Evolutionary conservation across 2,329 filamentous ascomycete species (phyloP), one percentile per base, ranked within the genome.

Genomic region (Trichocomaceae sp.): DNA sequence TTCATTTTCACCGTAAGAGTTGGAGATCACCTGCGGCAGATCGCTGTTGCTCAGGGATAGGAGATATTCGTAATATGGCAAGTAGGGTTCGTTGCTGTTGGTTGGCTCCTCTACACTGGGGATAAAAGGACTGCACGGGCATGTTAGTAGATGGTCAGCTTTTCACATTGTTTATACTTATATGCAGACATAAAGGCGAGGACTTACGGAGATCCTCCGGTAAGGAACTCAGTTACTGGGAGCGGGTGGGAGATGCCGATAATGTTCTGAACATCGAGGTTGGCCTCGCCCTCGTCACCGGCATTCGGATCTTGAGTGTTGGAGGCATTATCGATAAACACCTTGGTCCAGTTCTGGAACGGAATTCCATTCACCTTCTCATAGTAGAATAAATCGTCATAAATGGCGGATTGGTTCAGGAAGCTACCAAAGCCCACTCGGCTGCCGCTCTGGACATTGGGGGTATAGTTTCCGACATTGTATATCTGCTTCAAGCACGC

Each of bases 61-160:
- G 10, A 56, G 56, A 79, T 76, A 9, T 84, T 56, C 54, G 42
- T 56, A 76, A 66, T 85, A 83, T 10, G 79, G 79, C 2, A 88
- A 74, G 65, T 84, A 89, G 0, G 84, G 84, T 70, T 88, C 85
- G 60, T 86, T 84, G 7, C 71, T 71, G 58, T 83, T 77, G 59
- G 62, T 41, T 66, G 75, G 17, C 64, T 77, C 62, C 60, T 74
- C 71, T 8, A 74, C 61, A 53, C 80, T 77, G 0, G 76, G 77
- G 77, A 81, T 66, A 81, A 87, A 55, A 79, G 80, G 1, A 75
- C 74, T 41, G 84, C 75, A 7, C 77, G 33, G 7, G 22, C 47
- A 26, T 47, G 45, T 22, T 1, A 23, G 37, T 19, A 10, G 2
- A 3, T 6, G 19, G 26, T 29, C 26, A 5, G 10, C 8, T 10